Evolutionary conservation across 441 rosid species (phyloP), one percentile per base, ranked within the genome.

Genomic region (Bruguiera hainesii): DNA sequence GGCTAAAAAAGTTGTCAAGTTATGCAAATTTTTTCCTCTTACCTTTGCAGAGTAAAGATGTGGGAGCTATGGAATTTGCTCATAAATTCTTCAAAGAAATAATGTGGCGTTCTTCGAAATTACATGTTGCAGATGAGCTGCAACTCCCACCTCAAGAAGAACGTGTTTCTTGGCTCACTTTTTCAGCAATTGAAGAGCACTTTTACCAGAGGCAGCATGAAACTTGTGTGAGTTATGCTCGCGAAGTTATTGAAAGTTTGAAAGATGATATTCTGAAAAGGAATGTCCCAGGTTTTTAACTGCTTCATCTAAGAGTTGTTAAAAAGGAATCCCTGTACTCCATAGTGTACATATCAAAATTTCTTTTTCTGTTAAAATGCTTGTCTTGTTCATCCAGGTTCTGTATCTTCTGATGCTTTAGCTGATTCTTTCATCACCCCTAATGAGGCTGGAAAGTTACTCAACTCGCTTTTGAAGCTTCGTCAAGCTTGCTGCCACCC

Each of bases 401-500:
- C 56, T 74, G 31, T 60, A 56, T 74, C 80, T 72, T 68, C 84
- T 69, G 79, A 76, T 76, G 76, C 76, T 61, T 71, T 69, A 13
- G 66, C 71, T 29, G 84, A 89, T 80, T 86, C 80, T 73, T 68
- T 87, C 58, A 84, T 92, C 78, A 88, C 97, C 65, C 96, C 92
- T 63, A 78, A 79, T 16, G 97, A 92, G 71, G 96, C 99, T 77
- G 88, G 86, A 67, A 92, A 95, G 80, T 83, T 95, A 70, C 78
- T 95, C 74, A 90, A 84, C 70, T 90, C 99, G 2, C 98, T 95
- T 75, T 83, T 95, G 87, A 95, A 92, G 80, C 96, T 95, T 84
- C 99, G 99, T 57, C 99, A 95, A 77, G 99, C 99, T 76, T 95
- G 99, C 76, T 95, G 99, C 81, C 98, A 95, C 75, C 99, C 99